Base-by-base conservation (phyloP, 768 basidiomycete genomes). In the Daedalea quercina region DNA sequence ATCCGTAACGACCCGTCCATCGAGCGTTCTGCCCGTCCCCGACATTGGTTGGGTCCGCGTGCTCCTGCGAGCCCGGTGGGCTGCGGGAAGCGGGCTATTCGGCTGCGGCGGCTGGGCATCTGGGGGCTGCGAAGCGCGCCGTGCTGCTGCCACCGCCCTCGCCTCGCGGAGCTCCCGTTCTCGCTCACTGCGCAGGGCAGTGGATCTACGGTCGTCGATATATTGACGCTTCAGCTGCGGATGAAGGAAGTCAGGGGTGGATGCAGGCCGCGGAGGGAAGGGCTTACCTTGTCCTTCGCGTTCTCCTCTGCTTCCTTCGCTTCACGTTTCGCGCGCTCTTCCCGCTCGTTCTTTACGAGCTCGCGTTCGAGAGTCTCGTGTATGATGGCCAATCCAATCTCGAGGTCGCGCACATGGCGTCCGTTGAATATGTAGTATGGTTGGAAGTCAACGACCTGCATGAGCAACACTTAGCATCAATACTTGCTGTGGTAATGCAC, bases 221-320 rank as follows among this genome's bases (percentile, higher is more conserved):
- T 80, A 91, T 1, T 84, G 84, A 47, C 90, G 67, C 64, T 82
- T 87, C n/a, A 87, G 82, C 90, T 2, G 37, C n/a, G n/a, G 13
- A 19, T 42, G 9, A 28, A 55, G 22, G n/a, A n/a, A 8, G 44
- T 22, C 26, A 24, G n/a, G 37, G 37, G 19, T 15, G 19, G 15
- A 40, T 3, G n/a, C n/a, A n/a, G n/a, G n/a, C n/a, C n/a, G n/a
- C n/a, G n/a, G 31, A n/a, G 13, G 11, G 43, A 19, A 23, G 35
- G n/a, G n/a, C n/a, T n/a, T n/a, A n/a, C n/a, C 70, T 80, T 82
- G 54, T 79, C 73, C 28, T 80, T 76, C 9, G 71, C 80, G 6
- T 71, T 75, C 20, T 76, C 43, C 69, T 72, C 55, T 0, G 74
- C 79, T 0, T 77, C 81, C 64, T 88, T 89, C 60, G 82, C 79